Conservation (phyloP, 2,329 filamentous ascomycete genomes). For the Fusarium mundagurra region DNA sequence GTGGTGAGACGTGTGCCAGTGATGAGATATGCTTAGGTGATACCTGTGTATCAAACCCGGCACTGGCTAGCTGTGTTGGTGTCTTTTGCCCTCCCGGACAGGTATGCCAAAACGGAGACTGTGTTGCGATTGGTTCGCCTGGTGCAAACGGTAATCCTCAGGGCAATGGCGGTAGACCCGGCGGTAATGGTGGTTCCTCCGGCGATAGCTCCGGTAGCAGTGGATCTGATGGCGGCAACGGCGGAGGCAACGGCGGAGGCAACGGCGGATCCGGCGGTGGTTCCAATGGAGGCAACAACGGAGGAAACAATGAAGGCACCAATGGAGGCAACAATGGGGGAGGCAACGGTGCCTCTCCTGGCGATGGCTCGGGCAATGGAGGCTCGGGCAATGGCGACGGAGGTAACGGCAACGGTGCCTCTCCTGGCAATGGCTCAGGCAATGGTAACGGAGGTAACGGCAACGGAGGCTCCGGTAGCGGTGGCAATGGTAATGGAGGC, state of each 20-base stretch:
- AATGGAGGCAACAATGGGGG: too few relatives aligned
- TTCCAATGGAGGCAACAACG: neutral
- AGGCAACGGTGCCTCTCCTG: neutral
- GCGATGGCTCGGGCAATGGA: neutral
- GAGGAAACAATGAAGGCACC: neutral
- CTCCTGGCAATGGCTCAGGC: neutral
- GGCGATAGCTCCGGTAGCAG: neutral
- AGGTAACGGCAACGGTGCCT: neutral
- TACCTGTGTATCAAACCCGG: constrained; percentile 3
- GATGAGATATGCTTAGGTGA: constrained; percentile 20
- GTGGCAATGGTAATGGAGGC: neutral
- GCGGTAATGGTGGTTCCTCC: neutral
- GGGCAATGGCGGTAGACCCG: neutral
- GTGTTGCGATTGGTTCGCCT: neutral
- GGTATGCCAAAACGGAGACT: constrained; percentile 5
- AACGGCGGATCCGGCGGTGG: neutral
- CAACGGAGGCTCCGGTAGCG: neutral
- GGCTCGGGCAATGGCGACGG: neutral
- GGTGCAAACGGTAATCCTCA: neutral
- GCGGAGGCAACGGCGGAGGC: neutral
- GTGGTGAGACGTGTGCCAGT: neutral
- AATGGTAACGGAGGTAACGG: neutral
- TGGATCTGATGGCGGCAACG: neutral
- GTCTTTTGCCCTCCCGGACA: neutral
- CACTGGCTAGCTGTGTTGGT: neutral